phyloP scores from a whole-genome alignment of 495 filamentous ascomycete genomes.

The Neurospora sp. region DNA sequence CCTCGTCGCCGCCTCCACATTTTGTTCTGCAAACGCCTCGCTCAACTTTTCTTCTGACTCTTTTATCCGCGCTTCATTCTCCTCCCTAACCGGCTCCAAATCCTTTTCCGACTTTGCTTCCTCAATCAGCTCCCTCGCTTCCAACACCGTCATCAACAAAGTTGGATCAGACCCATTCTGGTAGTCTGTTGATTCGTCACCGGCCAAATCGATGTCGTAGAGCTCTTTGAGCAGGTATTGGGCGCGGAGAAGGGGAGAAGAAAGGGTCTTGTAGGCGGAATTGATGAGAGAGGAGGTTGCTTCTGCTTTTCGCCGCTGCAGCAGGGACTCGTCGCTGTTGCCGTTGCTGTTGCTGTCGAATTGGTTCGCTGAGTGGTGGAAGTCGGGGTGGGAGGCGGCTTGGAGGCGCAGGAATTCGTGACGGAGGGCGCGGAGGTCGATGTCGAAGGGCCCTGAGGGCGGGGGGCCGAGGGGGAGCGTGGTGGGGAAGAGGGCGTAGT shows the following conservation, averaged over 20 bases:
- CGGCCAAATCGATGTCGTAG: conserved; percentile 65
- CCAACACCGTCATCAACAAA: conserved; percentile 80
- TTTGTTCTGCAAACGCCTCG: conserved; percentile 51
- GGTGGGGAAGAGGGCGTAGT: conserved; percentile 83
- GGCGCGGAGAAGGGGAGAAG: conserved; percentile 63
- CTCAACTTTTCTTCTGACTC: conserved; percentile 50
- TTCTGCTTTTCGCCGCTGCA: too few species aligned
- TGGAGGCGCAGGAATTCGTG: conserved; percentile 83
- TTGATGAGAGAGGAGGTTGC: conserved; percentile 71
- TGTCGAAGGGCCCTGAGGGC: conserved; percentile 62
- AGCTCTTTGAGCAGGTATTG: conserved; percentile 67
- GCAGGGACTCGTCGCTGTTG: too few species aligned
- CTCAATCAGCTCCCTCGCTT: conserved; percentile 77
- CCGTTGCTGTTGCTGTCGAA: too few species aligned
- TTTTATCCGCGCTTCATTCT: conserved; percentile 58
- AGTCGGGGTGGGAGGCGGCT: conserved; percentile 71
- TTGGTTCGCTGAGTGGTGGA: conserved; percentile 39
- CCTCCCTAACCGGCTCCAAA: conserved; percentile 47
- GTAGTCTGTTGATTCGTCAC: conserved; percentile 56
- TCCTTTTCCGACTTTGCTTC: conserved; percentile 55
- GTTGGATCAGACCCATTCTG: conserved; percentile 61
- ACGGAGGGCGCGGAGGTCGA: conserved; percentile 58
- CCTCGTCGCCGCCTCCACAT: conserved; percentile 53
- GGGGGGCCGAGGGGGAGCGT: conserved; percentile 76
- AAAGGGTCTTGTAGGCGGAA: conserved; percentile 76